A percentile compares a stretch with the other conserved stretches of the same genome.
phyloP scores from a whole-genome alignment of 352 stramenopile species.

The Elongisporangium prolatum region DNA sequence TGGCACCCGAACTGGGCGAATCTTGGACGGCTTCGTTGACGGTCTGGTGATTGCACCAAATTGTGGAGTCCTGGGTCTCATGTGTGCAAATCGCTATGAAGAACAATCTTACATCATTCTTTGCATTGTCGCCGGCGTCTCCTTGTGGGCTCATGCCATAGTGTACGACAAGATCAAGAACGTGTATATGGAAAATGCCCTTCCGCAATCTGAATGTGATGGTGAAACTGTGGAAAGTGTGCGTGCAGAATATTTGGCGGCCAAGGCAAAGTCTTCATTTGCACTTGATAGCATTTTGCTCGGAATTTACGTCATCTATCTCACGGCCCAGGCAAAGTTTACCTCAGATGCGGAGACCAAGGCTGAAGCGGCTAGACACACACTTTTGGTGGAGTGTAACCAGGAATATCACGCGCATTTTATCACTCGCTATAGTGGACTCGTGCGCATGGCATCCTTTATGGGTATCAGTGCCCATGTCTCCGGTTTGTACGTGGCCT shows the following conservation, averaged over 20 bases:
- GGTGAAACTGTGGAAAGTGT: conserved; percentile 80
- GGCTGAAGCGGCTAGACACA: conserved; percentile 49
- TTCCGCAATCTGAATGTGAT: conserved; percentile 74
- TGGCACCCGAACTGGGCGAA: conserved; percentile 73
- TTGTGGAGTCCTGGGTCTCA: conserved; percentile 51
- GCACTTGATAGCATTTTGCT: conserved; percentile 68
- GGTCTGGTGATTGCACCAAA: conserved; percentile 71
- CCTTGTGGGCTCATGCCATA: conserved; percentile 74
- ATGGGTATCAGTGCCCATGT: conserved; percentile 81
- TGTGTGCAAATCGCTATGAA: conserved; percentile 56
- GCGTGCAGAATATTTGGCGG: conserved; percentile 53
- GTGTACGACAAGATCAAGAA: conserved; percentile 88
- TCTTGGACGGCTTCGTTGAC: conserved; percentile 76
- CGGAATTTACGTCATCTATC: conserved; percentile 75
- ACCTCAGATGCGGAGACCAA: conserved; percentile 63
- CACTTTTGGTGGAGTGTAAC: conserved; percentile 52
- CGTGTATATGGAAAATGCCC: conserved; percentile 82
- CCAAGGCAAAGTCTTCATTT: conserved; percentile 54
- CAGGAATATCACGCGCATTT: conserved; percentile 61
- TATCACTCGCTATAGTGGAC: conserved; percentile 42
- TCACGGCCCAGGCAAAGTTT: conserved; percentile 55
- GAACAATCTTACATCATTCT: conserved; percentile 43
- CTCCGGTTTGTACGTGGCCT: conserved; percentile 62
- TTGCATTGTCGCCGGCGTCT: conserved; percentile 53
- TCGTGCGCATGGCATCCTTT: conserved; percentile 75